These are phyloP conservation scores for Aureobasidium mangrovei DNA, from an alignment of 2,329 filamentous ascomycete species.

Conservation along the genomic window DNA sequence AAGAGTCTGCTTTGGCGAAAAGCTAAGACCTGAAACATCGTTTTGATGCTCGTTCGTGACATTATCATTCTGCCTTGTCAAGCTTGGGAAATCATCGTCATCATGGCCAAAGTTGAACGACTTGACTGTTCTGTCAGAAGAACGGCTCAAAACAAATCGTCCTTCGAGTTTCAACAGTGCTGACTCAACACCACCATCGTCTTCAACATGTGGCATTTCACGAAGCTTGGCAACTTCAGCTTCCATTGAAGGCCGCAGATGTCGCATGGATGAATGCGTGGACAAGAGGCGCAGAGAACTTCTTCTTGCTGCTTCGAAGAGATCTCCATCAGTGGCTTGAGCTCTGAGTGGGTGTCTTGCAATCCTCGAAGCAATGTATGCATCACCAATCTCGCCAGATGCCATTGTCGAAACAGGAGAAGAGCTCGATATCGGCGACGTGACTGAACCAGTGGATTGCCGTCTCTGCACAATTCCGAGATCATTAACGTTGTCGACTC, in stretches of 20 bases:
- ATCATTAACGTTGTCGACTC: slow-evolving; percentile 39
- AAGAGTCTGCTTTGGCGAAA: not conserved
- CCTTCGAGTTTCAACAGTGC: slow-evolving; percentile 87
- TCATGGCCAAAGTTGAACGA: not conserved
- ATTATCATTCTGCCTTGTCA: not conserved
- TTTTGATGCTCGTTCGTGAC: no score
- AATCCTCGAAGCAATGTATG: slow-evolving; percentile 4
- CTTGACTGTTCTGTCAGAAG: not conserved
- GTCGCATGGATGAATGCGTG: slow-evolving; percentile 48
- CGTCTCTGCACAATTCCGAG: slow-evolving; percentile 34
- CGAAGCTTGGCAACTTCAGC: slow-evolving; percentile 79
- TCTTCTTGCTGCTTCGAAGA: not conserved
- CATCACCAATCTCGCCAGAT: slow-evolving; percentile 10
- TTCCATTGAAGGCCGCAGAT: slow-evolving; percentile 66
- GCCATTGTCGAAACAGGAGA: slow-evolving; percentile 7
- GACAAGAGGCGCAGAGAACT: slow-evolving; percentile 29
- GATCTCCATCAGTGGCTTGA: slow-evolving; percentile 1
- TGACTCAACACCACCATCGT: slow-evolving; percentile 80
- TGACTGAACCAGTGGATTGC: slow-evolving; percentile 38
- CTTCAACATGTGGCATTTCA: slow-evolving; percentile 73
- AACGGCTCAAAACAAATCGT: slow-evolving; percentile 48
- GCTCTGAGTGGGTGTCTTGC: slow-evolving; percentile 7
- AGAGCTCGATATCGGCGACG: slow-evolving; percentile 11
- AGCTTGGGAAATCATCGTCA: not conserved
- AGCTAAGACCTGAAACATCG: no score